Evolutionary conservation across 352 stramenopile species (phyloP).

Genomic region (Blastocystis sp.): DNA sequence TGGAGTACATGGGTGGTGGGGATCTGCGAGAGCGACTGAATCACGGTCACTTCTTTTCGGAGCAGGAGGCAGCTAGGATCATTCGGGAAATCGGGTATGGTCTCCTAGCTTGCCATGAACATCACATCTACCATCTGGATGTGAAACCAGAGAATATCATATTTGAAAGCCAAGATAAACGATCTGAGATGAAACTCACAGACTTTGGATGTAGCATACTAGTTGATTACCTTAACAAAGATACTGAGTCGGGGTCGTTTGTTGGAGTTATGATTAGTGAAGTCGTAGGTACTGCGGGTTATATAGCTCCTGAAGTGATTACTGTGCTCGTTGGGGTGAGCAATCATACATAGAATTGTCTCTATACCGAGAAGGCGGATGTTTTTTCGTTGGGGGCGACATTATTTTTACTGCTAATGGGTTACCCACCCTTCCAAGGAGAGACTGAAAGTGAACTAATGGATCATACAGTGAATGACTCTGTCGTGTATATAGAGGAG

Average conservation of each 20-base stretch:
- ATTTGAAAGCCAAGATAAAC: neutral
- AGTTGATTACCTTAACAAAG: neutral
- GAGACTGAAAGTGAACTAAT: neutral
- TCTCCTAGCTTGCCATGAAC: neutral
- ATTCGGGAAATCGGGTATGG: neutral
- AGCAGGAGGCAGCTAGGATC: neutral
- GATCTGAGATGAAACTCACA: neutral
- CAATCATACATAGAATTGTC: neutral
- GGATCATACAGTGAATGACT: neutral
- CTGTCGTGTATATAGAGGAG: neutral
- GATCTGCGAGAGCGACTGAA: neutral
- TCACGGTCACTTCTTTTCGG: neutral
- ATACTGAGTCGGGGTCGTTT: neutral
- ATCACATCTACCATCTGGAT: conserved; percentile 9
- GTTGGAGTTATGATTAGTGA: neutral
- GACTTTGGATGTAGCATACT: conserved; percentile 20
- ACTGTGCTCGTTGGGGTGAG: neutral
- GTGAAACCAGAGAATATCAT: conserved; percentile 54
- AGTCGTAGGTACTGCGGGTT: neutral
- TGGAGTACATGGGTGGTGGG: conserved; percentile 21
- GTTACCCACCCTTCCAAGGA: neutral
- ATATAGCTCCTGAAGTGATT: conserved; percentile 12
- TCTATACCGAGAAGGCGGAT: conserved; percentile 16
- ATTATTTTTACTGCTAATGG: conserved; percentile 8
- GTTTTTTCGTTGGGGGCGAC: neutral